phyloP scores from a whole-genome alignment of 116 monocot genomes.

The Iris pallida region DNA sequence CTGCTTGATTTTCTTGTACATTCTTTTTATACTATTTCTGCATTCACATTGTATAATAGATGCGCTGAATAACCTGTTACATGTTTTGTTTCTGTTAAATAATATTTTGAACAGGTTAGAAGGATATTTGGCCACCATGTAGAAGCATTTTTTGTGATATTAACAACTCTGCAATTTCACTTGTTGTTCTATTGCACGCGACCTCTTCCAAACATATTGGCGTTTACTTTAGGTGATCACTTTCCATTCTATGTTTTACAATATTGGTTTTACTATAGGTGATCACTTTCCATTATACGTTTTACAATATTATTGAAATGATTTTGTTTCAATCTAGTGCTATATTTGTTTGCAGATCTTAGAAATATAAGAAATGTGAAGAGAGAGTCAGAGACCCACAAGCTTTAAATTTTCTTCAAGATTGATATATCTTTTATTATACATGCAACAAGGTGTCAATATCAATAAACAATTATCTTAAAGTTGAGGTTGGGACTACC shows the following conservation, averaged over 20 bases:
- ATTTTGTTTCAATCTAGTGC: too few relatives aligned
- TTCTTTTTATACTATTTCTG: background rate
- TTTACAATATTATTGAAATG: too few relatives aligned
- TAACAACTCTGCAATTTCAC: slow-evolving; percentile 78
- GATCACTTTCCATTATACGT: slow-evolving; percentile 7
- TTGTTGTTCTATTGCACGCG: slow-evolving; percentile 82
- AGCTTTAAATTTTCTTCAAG: too few relatives aligned
- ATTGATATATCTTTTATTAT: too few relatives aligned
- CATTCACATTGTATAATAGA: too few relatives aligned
- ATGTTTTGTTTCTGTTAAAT: background rate
- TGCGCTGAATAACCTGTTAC: too few relatives aligned
- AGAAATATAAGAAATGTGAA: too few relatives aligned
- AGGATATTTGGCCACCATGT: slow-evolving; percentile 76
- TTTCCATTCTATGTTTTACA: background rate
- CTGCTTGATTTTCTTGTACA: background rate
- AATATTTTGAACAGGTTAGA: slow-evolving; percentile 46
- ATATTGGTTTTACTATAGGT: slow-evolving; percentile 63
- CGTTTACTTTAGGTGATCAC: slow-evolving; percentile 73
- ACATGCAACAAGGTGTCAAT: too few relatives aligned
- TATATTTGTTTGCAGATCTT: too few relatives aligned
- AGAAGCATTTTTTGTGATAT: slow-evolving; percentile 74
- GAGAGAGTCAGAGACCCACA: too few relatives aligned
- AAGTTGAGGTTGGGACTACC: too few relatives aligned
- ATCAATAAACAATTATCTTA: too few relatives aligned
- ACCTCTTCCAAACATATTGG: slow-evolving; percentile 90